Percentiles rank a stretch among this genome's conserved stretches.
phyloP scores from a whole-genome alignment of 179 eudicot species.

The Heliamphora pulchella region DNA sequence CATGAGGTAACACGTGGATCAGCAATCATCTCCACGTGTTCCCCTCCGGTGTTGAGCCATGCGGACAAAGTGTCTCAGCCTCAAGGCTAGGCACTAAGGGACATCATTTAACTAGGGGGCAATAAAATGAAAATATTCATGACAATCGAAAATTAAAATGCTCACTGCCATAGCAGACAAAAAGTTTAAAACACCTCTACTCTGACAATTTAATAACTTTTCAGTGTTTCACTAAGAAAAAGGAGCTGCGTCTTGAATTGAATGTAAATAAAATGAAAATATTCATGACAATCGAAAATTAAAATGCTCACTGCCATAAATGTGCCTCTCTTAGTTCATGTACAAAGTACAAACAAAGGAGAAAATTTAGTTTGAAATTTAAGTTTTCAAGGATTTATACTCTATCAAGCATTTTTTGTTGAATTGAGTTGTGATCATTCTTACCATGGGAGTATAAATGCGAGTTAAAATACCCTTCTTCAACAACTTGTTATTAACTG shows the following conservation, averaged over 20 bases:
- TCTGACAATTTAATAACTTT: no score
- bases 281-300: not conserved
- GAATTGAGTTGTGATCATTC: constrained; percentile 14
- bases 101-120: no score
- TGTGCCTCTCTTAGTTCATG: not conserved
- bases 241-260: not conserved
- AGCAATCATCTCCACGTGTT: no score
- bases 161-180: no score
- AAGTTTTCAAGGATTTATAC: not conserved
- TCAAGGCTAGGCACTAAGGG: no score
- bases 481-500: constrained; percentile 59
- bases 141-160: not conserved
- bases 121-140: not conserved
- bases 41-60: no score
- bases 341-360: not conserved
- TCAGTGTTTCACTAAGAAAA: not conserved
- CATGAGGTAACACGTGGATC: no score
- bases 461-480: constrained; percentile 83
- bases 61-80: no score
- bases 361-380: not conserved
- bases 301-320: not conserved
- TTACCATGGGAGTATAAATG: constrained; percentile 86
- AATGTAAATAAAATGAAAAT: not conserved
- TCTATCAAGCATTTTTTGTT: not conserved
- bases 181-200: no score